Evolutionary conservation across 331 rosid genomes (phyloP).

Genomic region (Cydonia oblonga): DNA sequence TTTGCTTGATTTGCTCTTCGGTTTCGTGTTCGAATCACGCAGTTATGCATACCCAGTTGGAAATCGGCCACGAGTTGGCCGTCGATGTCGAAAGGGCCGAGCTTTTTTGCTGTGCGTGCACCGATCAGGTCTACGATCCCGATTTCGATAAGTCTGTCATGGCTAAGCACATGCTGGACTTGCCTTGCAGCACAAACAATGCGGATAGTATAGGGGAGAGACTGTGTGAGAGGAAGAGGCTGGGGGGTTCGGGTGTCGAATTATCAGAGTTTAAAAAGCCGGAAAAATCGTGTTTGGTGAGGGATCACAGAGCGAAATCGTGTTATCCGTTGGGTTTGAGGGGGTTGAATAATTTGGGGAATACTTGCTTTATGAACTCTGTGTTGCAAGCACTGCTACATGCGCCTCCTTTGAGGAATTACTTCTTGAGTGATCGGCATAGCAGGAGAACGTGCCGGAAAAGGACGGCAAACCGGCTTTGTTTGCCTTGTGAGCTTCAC

Average conservation of each 20-base stretch:
- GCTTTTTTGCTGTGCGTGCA: conserved; percentile 64
- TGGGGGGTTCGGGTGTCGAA: conserved; percentile 26
- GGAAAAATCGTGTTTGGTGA: conserved; percentile 19
- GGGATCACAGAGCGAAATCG: conserved; percentile 58
- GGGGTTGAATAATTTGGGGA: conserved; percentile 82
- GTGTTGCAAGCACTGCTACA: conserved; percentile 74
- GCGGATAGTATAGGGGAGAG: conserved; percentile 69
- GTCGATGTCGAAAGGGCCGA: conserved; percentile 76
- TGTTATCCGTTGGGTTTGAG: conserved; percentile 83
- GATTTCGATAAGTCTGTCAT: conserved; percentile 74
- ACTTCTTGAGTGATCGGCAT: conserved; percentile 69
- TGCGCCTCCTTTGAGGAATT: conserved; percentile 61
- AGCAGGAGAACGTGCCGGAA: conserved; percentile 44
- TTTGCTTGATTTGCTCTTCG: conserved; percentile 71
- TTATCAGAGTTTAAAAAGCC: conserved; percentile 35
- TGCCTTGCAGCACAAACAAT: conserved; percentile 15
- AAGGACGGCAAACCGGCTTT: conserved; percentile 23
- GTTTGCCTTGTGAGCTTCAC: conserved; percentile 32
- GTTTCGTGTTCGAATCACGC: conserved; percentile 55
- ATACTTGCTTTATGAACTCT: conserved; percentile 87
- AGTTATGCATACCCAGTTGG: conserved; percentile 32
- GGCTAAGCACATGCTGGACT: conserved; percentile 47
- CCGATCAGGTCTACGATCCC: conserved; percentile 84
- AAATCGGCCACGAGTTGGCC: conserved; percentile 52
- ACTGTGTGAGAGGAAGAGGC: conserved; percentile 61